These are phyloP conservation scores for Aspergillus niger DNA, from an alignment of 2,329 filamentous ascomycete species.

Conservation along the genomic window DNA sequence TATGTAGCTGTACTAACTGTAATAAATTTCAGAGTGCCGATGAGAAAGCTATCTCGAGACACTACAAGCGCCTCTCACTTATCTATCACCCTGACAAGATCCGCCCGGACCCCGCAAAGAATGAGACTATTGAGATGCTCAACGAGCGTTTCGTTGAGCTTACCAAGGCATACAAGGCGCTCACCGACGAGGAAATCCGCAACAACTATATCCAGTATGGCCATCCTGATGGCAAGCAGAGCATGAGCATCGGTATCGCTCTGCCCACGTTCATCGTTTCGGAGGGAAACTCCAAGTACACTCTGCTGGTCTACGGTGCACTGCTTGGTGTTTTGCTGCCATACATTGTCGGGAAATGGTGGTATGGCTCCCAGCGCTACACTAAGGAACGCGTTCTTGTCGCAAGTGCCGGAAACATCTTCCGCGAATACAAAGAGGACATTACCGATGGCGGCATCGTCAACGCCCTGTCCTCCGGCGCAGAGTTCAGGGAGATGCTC, in stretches of 20 bases:
- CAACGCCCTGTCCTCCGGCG: constrained; percentile 76
- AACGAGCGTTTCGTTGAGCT: constrained; percentile 92
- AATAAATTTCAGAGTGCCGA: constrained; percentile 63
- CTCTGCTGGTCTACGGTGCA: constrained; percentile 83
- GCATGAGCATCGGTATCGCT: constrained; percentile 95
- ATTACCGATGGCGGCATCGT: constrained; percentile 80
- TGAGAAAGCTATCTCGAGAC: constrained; percentile 89
- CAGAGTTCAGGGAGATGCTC: constrained; percentile 78
- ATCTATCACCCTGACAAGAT: constrained; percentile 93
- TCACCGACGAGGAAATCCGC: constrained; percentile 95
- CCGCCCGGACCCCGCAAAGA: constrained; percentile 77
- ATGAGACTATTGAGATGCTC: constrained; percentile 81
- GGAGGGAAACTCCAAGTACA: constrained; percentile 93
- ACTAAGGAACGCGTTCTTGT: constrained; percentile 93
- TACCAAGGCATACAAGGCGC: constrained; percentile 95
- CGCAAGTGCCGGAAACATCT: constrained; percentile 90
- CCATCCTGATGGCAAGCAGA: constrained; percentile 97
- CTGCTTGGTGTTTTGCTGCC: constrained; percentile 88
- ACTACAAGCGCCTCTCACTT: constrained; percentile 83
- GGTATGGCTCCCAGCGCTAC: constrained; percentile 92
- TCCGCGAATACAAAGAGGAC: constrained; percentile 86
- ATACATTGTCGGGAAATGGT: constrained; percentile 94
- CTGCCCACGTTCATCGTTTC: constrained; percentile 89
- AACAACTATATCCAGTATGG: constrained; percentile 97
- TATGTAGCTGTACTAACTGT: constrained; percentile 3